Evolutionary conservation across 768 basidiomycete species (phyloP), one percentile per base, ranked within the genome.

Genomic region (Cubamyces sp.): DNA sequence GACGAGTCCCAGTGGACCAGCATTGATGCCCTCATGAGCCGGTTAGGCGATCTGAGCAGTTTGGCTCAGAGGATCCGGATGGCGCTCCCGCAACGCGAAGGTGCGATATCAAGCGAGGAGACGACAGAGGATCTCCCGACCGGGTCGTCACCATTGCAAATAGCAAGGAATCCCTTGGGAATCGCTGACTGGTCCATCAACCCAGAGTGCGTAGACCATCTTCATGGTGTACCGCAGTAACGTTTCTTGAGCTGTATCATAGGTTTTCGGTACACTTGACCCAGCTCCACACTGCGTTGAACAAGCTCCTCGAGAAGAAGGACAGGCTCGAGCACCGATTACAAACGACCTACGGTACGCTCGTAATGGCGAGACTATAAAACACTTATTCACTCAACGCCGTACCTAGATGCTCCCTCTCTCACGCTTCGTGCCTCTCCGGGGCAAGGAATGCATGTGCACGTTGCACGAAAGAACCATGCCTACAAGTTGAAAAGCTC

Each of bases 381-480:
- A 30, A 19, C 42, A 28, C 39, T 43, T 30, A 15, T 23, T 30
- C 3, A 61, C 48, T 30, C 12, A 19, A 5, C 14, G 16, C 0
- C 28, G 15, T 41, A 15, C 46, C 49, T 53, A 94, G 92, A 77
- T 74, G 83, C 87, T 1, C 85, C 88, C 23, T 92, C 92, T 14
- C 69, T 94, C 63, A 87, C 90, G 14, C 78, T 94, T 47, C 86
- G 91, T 41, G 83, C 85, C 25, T 87, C 83, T 0, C 81, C 86
- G 18, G 80, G 81, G 11, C 84, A 87, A 46, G 92, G 92, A 5
- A 84, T 87, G 79, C 88, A 91, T 70, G 81, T 93, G 43, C 92
- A 93, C 64, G 74, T 94, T 26, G 78, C 81, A 26, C 84, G 81
- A 5, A 92, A 85, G 72, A 84, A 87, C 28, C 89, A 91, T 62